Base-by-base conservation (phyloP, 768 basidiomycete genomes). In the Pleurotus eryngii region DNA sequence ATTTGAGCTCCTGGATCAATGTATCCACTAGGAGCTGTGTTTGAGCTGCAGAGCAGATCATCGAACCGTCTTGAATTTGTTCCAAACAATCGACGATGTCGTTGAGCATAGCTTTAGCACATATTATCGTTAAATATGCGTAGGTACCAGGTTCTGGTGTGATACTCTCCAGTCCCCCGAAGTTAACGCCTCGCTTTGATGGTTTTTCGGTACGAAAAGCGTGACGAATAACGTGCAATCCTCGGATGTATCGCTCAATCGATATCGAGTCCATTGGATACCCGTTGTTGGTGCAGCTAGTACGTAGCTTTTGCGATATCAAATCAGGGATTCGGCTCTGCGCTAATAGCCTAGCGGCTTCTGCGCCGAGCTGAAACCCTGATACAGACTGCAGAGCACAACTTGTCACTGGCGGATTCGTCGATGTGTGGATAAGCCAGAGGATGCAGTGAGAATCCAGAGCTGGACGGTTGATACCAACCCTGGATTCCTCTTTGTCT, bases 341-440 rank as follows among this genome's bases (percentile, higher is more conserved):
- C 30, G 30, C 30, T 35, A 35, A 35, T 20, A 59, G 18, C 38
- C 45, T 27, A 15, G 30, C 45, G 24, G 18, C 39, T 27, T 39
- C 35, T 24, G 35, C 20, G 9, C 42, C 27, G 11, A 38, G 12
- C 12, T 51, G 53, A 18, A 59, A 45, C 24, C 58, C 58, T 12
- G 53, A 22, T 14, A 59, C 37, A 17, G 58, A 53, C 55, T 59
- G 53, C 46, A 55, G 45, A 26, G 51, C 46, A 37, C 46, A 40
- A 9, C 55, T 46, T 20, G 55, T 54, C 12, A 59, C 46, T 12
- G 22, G 20, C 22, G 7, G 30, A 17, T 55, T 59, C 18, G 58
- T 59, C 30, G 53, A 59, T n/a, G 54, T 35, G 35, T 38, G 26
- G 11, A 59, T 18, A 24, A 59, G 30, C 58, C 58, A 55, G 12